Evolutionary conservation across 768 basidiomycete species (phyloP).

Genomic region (Sporobolomyces roseus): DNA sequence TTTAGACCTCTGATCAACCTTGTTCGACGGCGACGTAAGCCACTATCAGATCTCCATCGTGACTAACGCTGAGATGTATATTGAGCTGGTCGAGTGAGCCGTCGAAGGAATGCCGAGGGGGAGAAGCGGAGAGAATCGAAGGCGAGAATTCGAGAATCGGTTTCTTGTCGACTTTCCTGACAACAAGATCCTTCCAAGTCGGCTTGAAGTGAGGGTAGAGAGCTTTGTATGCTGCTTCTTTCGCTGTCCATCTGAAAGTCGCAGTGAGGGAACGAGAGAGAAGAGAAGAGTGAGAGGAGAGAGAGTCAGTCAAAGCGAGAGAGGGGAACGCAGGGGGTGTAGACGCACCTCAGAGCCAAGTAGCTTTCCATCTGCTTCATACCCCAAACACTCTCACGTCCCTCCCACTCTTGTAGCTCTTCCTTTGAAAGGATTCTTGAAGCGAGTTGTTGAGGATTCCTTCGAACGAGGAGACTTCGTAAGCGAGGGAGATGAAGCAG

Average conservation of each 20-base stretch:
- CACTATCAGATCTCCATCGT: slow-evolving; percentile 70
- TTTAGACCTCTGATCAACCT: neutral
- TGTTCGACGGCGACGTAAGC: slow-evolving; percentile 31
- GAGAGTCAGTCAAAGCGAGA: slow-evolving; percentile 13
- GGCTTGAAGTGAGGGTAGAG: slow-evolving; percentile 61
- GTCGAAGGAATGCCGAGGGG: too few species aligned
- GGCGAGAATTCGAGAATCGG: slow-evolving; percentile 14
- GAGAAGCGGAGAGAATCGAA: slow-evolving; percentile 50
- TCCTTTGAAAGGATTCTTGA: slow-evolving; percentile 60
- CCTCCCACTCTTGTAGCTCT: slow-evolving; percentile 53
- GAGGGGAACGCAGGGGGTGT: too few species aligned
- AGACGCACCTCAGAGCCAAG: slow-evolving; percentile 67
- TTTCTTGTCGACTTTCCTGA: slow-evolving; percentile 48
- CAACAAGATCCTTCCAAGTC: slow-evolving; percentile 69
- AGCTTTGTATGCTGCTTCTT: slow-evolving; percentile 84
- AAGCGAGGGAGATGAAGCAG: slow-evolving; percentile 68
- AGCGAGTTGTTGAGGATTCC: slow-evolving; percentile 56
- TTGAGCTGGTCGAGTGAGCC: slow-evolving; percentile 48
- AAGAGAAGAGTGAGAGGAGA: slow-evolving; percentile 10
- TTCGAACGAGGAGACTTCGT: slow-evolving; percentile 56
- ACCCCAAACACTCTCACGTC: slow-evolving; percentile 34
- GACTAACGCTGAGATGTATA: slow-evolving; percentile 70
- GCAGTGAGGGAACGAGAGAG: neutral
- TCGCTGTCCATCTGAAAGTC: slow-evolving; percentile 68
- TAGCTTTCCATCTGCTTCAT: slow-evolving; percentile 51